Percentiles rank a stretch among this genome's conserved stretches.
These are phyloP conservation scores for Fusarium succisae DNA, from an alignment of 2,329 filamentous ascomycete species.

Conservation along the genomic window DNA sequence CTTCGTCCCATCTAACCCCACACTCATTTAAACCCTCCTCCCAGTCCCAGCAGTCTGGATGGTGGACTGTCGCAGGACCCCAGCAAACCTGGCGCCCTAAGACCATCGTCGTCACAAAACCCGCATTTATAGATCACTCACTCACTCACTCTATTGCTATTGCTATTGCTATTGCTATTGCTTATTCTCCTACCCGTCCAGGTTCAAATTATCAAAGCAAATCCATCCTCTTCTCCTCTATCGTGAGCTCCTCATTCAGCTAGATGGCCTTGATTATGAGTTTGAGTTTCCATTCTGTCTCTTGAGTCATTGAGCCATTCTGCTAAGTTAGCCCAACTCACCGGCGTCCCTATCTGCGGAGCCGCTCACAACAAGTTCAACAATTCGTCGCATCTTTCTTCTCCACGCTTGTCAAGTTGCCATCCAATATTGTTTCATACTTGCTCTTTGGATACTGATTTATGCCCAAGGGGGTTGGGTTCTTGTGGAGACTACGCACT, in stretches of 20 bases:
- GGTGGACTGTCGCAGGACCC: conserved; percentile 29
- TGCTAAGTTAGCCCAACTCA: neutral
- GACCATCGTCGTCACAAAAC: conserved; percentile 28
- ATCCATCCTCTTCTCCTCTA: neutral
- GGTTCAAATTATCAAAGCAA: conserved; percentile 1
- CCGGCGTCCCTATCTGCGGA: neutral
- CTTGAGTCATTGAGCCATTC: conserved; percentile 9
- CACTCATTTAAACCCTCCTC: conserved; percentile 39
- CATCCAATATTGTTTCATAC: conserved; percentile 4
- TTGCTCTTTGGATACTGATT: conserved; percentile 4
- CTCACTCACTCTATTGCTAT: neutral
- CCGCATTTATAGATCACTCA: conserved; percentile 30
- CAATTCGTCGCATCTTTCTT: neutral
- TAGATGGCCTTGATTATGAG: neutral
- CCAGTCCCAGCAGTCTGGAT: conserved; percentile 36
- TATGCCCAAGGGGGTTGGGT: conserved; percentile 24
- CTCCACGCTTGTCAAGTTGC: conserved; percentile 1
- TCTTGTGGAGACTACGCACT: conserved; percentile 23
- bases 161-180: neutral
- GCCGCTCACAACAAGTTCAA: neutral
- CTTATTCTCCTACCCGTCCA: conserved; percentile 5
- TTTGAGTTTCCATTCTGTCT: conserved; percentile 1
- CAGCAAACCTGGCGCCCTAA: conserved; percentile 27
- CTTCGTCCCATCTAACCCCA: conserved; percentile 42
- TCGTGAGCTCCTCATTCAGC: conserved; percentile 2